phyloP scores from a whole-genome alignment of 2,329 filamentous ascomycete genomes.

The Dactylellina drechsleri region DNA sequence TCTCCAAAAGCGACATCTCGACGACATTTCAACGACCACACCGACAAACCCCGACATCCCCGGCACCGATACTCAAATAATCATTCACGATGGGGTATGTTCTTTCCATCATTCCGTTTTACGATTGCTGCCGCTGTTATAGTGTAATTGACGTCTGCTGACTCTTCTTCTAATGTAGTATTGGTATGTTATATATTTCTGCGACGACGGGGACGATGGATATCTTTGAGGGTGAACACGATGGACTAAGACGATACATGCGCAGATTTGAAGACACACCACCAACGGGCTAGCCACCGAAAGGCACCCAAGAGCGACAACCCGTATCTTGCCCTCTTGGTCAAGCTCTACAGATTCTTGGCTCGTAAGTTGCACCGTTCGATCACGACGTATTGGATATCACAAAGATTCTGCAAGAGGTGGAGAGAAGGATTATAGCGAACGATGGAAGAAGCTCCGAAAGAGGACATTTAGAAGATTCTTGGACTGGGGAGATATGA shows the following conservation, averaged over 20 bases:
- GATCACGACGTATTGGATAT: constrained; percentile 24
- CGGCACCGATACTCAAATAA: constrained; percentile 32
- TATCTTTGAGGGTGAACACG: constrained; percentile 9
- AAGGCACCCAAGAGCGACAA: constrained; percentile 98
- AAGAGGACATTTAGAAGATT: constrained; percentile 33
- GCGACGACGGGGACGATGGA: constrained; percentile 18
- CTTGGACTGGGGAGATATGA: background rate
- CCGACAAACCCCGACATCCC: constrained; percentile 21
- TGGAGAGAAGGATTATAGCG: constrained; percentile 38
- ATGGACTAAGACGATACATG: constrained; percentile 41
- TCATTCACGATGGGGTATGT: constrained; percentile 54
- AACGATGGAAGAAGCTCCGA: too few relatives aligned
- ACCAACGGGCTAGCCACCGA: constrained; percentile 77
- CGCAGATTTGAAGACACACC: constrained; percentile 69
- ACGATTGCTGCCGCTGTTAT: background rate
- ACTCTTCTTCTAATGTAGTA: constrained; percentile 32
- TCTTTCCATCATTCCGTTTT: background rate
- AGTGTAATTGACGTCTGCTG: constrained; percentile 16
- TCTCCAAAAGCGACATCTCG: constrained; percentile 50
- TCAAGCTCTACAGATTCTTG: constrained; percentile 98
- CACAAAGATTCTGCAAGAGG: constrained; percentile 26
- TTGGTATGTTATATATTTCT: constrained; percentile 41
- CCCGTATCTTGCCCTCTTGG: constrained; percentile 94
- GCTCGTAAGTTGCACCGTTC: constrained; percentile 74
- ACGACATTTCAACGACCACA: constrained; percentile 46